phyloP scores from a whole-genome alignment of 805 yeast species.

The Wickerhamiella sergipiensis region DNA sequence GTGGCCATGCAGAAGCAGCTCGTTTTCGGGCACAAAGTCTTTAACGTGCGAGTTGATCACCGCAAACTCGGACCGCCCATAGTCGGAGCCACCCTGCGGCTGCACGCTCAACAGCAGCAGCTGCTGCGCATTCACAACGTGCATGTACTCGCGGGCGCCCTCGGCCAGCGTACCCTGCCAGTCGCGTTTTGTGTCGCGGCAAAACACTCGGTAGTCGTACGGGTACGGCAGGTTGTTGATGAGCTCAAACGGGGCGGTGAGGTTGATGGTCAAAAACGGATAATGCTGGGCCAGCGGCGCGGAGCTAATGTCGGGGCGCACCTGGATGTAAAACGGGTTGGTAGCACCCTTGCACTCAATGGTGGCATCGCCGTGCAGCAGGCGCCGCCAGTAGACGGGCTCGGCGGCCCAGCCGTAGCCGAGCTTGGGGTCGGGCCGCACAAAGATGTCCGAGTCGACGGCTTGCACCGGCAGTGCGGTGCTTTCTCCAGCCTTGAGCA shows the following conservation, averaged over 20 bases:
- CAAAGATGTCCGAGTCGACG: constrained; percentile 41
- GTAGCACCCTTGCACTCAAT: constrained; percentile 43
- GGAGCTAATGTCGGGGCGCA: constrained; percentile 45
- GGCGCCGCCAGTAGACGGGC: constrained; percentile 49
- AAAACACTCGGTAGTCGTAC: constrained; percentile 58
- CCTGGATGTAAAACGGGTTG: constrained; percentile 49
- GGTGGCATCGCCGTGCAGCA: constrained; percentile 35
- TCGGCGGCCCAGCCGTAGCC: constrained; percentile 58
- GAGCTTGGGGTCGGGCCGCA: constrained; percentile 48
- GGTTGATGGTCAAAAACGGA: constrained; percentile 66
- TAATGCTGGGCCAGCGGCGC: constrained; percentile 64
- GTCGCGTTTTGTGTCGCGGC: constrained; percentile 53
- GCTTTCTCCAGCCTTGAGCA: constrained; percentile 41
- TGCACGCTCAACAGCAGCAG: constrained; percentile 57
- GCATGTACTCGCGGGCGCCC: constrained; percentile 61
- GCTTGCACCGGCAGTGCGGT: constrained; percentile 62
- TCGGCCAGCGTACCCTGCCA: constrained; percentile 48
- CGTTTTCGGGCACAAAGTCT: constrained; percentile 43
- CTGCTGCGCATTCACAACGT: constrained; percentile 63
- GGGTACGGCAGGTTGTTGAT: constrained; percentile 80
- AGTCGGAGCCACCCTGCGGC: constrained; percentile 35
- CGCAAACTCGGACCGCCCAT: constrained; percentile 55
- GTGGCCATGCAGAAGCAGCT: constrained; percentile 35
- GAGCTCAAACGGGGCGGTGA: constrained; percentile 77
- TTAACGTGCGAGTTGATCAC: constrained; percentile 38